Evolutionary conservation across 257 asterid species (phyloP), one percentile per base, ranked within the genome.

Genomic region (Scutellaria galericulata): DNA sequence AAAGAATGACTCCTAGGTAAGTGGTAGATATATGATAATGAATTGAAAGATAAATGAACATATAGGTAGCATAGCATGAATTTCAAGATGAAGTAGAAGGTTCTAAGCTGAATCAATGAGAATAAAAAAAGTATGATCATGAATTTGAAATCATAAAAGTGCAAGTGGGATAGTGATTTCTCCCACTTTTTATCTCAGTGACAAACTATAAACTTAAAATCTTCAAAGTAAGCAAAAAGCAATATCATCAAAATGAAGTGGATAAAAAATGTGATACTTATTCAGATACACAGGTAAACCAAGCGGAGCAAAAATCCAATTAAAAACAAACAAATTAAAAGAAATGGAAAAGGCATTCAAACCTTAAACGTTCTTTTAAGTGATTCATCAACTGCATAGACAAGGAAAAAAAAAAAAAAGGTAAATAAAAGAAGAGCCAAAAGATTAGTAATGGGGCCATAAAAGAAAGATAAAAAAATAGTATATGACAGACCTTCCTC

Each of bases 341-440:
- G 11, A 63, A 22, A 15, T 54, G 63, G 13, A 44, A 77, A n/a
- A 39, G 10, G 62, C 52, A 51, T 62, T 53, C 77, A 69, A 65
- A 88, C 95, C 95, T 86, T 63, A 59, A 86, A 88, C 31, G 95
- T 86, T 47, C 42, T 81, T 45, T 69, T 70, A 64, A 86, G 87
- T 22, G 83, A 44, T 58, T 79, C 87, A 70, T 84, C 95, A 76
- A 79, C 95, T 88, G 90, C 82, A 67, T 35, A 42, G 5, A 45
- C 47, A 74, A 75, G 6, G 20, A 76, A 48, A 31, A 61, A 6
- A 13, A 76, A 48, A 31, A 61, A 6, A 13, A 5, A 66, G 13
- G 47, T n/a, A 31, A 39, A 76, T 20, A 71, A 41, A 51, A 35
- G 7, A 12, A 45, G 64, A 12, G 13, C 48, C 46, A 58, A 40